Base-by-base conservation (phyloP, 305 asterid species). In the Ajuga reptans region DNA sequence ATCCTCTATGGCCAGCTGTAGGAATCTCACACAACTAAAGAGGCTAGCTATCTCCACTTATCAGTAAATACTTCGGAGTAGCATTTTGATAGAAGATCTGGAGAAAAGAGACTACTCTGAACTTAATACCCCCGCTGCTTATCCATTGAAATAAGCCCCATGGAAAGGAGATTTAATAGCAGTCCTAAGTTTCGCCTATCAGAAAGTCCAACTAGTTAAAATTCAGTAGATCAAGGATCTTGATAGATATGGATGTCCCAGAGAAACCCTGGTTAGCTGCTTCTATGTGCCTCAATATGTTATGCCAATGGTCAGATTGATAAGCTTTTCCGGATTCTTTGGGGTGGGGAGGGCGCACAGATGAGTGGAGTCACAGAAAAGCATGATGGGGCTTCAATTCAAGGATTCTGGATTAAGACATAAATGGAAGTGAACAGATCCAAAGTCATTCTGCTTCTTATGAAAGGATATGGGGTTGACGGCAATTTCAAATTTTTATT, bases 11-110 rank as follows among this genome's bases (percentile, higher is more conserved):
- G 14, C 29, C 60, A 42, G 59, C 56, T 47, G 56, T 59, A 42
- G 53, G 27, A 71, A 60, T 58, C 60, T 49, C 37, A 37, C 45
- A 70, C 31, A 27, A 62, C 16, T 53, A 42, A 75, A 37, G 47
- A 66, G 57, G 56, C 5, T 31, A 57, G 37, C 16, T 4, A 39
- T 12, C 36, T 45, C 39, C 34, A 47, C 36, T 42, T 17, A 43
- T 46, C 51, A 24, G 15, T 9, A 36, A 34, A 36, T n/a, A n/a
- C n/a, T n/a, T n/a, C n/a, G n/a, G n/a, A n/a, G n/a, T n/a, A n/a
- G n/a, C n/a, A n/a, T n/a, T n/a, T n/a, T n/a, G n/a, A n/a, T n/a
- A n/a, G n/a, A n/a, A n/a, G n/a, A n/a, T n/a, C n/a, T n/a, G n/a
- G n/a, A n/a, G n/a, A n/a, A n/a, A n/a, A n/a, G n/a, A n/a, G n/a